These are phyloP conservation scores for Chlorociboria aeruginascens DNA, from an alignment of 495 filamentous ascomycete genomes.

Conservation along the genomic window DNA sequence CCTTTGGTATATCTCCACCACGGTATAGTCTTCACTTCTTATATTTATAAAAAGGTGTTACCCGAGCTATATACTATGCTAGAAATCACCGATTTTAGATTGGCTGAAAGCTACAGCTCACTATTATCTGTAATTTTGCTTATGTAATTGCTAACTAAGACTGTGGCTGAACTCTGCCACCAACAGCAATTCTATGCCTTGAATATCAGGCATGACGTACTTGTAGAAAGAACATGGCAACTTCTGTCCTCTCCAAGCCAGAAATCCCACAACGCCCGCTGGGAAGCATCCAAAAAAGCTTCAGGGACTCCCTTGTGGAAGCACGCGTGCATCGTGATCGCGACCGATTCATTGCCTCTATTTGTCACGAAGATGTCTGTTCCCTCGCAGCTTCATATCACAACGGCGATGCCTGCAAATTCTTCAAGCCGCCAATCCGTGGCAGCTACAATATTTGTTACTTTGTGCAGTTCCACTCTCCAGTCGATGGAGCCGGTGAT, in stretches of 20 bases:
- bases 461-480: slow-evolving; percentile 19
- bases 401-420: slow-evolving; percentile 16
- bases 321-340: slow-evolving; percentile 10
- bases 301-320: slow-evolving; percentile 6
- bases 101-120: no score
- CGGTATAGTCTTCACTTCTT: not conserved
- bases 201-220: not conserved
- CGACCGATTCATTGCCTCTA: slow-evolving; percentile 13
- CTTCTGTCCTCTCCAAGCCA: slow-evolving; percentile 3
- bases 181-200: not conserved
- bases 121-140: not conserved
- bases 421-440: slow-evolving; percentile 17
- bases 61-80: not conserved
- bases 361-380: slow-evolving; percentile 10
- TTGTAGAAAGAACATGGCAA: slow-evolving; percentile 2
- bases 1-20: slow-evolving; percentile 1
- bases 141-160: slow-evolving; percentile 4
- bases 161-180: not conserved
- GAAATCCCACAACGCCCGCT: slow-evolving; percentile 4
- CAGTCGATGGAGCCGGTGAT: slow-evolving; percentile 5
- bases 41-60: not conserved
- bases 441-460: slow-evolving; percentile 25
- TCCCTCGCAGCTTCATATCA: slow-evolving; percentile 12
- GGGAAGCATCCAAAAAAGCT: slow-evolving; percentile 5
- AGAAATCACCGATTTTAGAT: not conserved